Evolutionary conservation across 2,329 filamentous ascomycete genomes (phyloP), one percentile per base, ranked within the genome.

Genomic region (Clonostachys rhizophaga): DNA sequence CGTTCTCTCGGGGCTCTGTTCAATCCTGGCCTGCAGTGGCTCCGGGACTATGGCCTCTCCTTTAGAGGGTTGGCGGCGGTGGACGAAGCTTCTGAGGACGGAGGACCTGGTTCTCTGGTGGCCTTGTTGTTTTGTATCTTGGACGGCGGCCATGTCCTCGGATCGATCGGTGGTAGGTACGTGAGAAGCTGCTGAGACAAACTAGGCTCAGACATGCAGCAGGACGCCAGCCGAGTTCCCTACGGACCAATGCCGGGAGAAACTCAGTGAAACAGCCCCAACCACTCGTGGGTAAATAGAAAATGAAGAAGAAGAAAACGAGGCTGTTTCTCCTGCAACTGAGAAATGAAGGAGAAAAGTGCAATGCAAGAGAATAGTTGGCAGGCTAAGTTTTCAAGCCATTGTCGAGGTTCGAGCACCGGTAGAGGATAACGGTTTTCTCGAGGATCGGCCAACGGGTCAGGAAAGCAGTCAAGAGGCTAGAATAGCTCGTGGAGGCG

Each of bases 11-110:
- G 61, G 48, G 54, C 42, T 17, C 44, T 45, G 37, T 42, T 18
- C 10, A 48, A 43, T 10, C 16, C 16, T 34, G 5, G 44, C 47
- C 34, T 40, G 40, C 34, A 54, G 5, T 54, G 56, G 33, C 48
- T 55, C 51, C 18, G 67, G 17, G 62, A 58, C 30, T 13, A 70
- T 55, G 11, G 52, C 56, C n/a, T 62, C 55, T 18, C 67, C 72
- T 53, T 69, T 68, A 8, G 73, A 72, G 46, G 70, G 67, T 60
- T 72, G 74, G 47, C 71, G 70, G 48, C 75, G 69, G 50, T 75
- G 67, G 46, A 78, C 73, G 53, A 79, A 70, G 9, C 71, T 72
- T 49, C 68, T 71, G 44, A 79, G 58, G 37, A 77, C 72, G 16
- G 69, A 75, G 3, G 75, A 75, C 57, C 72, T 78, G 49, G 71